phyloP scores from a whole-genome alignment of 805 yeast genomes.

The Ogataea thermomethanolica region DNA sequence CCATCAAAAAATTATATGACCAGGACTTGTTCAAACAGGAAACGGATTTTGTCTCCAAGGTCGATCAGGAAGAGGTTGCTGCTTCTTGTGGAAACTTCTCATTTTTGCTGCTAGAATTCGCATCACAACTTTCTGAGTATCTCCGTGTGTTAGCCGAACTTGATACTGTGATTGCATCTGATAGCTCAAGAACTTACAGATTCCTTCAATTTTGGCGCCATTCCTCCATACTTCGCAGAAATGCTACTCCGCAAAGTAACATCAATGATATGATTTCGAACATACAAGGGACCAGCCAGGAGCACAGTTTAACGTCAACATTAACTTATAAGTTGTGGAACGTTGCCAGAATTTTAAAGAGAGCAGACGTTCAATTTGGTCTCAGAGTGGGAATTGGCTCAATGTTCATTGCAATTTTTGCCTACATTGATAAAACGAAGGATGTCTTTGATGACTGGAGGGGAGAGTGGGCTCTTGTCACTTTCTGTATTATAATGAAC shows the following conservation, averaged over 20 bases:
- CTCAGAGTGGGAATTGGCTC: slow-evolving; percentile 79
- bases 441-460: slow-evolving; percentile 60
- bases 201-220: slow-evolving; percentile 54
- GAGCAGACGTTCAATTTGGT: slow-evolving; percentile 75
- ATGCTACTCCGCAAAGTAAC: slow-evolving; percentile 14
- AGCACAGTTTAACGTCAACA: slow-evolving; percentile 8
- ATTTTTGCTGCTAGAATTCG: slow-evolving; percentile 57
- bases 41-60: slow-evolving; percentile 37
- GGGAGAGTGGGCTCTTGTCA: slow-evolving; percentile 83
- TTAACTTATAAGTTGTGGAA: slow-evolving; percentile 44
- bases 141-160: slow-evolving; percentile 40
- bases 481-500: slow-evolving; percentile 79
- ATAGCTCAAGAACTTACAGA: slow-evolving; percentile 36
- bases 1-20: slow-evolving; percentile 56
- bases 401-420: slow-evolving; percentile 58
- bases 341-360: slow-evolving; percentile 47
- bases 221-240: background rate
- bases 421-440: slow-evolving; percentile 57
- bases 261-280: slow-evolving; percentile 35
- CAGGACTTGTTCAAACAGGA: slow-evolving; percentile 48
- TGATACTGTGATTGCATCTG: background rate
- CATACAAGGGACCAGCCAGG: slow-evolving; percentile 8
- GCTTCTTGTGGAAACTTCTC: slow-evolving; percentile 83
- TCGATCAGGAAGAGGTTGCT: slow-evolving; percentile 75
- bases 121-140: slow-evolving; percentile 52